These are phyloP conservation scores for Microdochium paspali DNA, from an alignment of 2,329 filamentous ascomycete species.

Conservation along the genomic window DNA sequence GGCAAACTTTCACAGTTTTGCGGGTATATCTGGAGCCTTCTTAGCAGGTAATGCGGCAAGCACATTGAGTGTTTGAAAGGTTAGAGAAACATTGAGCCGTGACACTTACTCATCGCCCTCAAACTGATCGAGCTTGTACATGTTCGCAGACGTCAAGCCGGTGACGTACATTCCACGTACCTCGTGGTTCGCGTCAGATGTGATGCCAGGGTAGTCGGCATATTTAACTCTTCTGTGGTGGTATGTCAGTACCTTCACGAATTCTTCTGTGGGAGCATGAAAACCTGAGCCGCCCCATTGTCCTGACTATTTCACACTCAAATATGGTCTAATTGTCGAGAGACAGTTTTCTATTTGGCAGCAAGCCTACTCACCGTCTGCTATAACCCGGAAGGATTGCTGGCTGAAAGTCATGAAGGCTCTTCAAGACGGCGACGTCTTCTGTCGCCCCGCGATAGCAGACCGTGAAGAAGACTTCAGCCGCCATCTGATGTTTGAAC, in stretches of 20 bases:
- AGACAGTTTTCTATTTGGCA: no score
- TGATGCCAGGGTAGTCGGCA: constrained; percentile 76
- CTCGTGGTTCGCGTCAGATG: constrained; percentile 40
- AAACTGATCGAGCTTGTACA: constrained; percentile 69
- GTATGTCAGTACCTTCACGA: constrained; percentile 19
- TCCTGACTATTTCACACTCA: no score
- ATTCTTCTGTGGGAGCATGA: no score
- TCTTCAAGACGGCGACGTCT: constrained; percentile 27
- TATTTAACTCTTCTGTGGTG: constrained; percentile 41
- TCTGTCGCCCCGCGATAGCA: constrained; percentile 55
- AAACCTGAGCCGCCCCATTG: no score
- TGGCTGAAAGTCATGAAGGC: constrained; percentile 56
- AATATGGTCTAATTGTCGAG: no score
- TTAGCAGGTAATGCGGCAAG: no score
- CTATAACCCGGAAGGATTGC: constrained; percentile 68
- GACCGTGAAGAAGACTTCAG: constrained; percentile 76
- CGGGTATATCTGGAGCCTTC: constrained; percentile 22
- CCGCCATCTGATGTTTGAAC: constrained; percentile 53
- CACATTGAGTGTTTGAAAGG: constrained; percentile 1
- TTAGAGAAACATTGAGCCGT: constrained; percentile 46
- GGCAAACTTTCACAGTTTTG: constrained; percentile 18
- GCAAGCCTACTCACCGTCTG: constrained; percentile 46
- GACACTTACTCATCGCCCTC: constrained; percentile 54
- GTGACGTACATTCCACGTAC: constrained; percentile 71
- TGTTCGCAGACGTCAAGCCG: constrained; percentile 68